A percentile compares a stretch with the other conserved stretches of the same genome.
Evolutionary conservation across 768 basidiomycete species (phyloP).

Genomic region (Mycena capillaripes): DNA sequence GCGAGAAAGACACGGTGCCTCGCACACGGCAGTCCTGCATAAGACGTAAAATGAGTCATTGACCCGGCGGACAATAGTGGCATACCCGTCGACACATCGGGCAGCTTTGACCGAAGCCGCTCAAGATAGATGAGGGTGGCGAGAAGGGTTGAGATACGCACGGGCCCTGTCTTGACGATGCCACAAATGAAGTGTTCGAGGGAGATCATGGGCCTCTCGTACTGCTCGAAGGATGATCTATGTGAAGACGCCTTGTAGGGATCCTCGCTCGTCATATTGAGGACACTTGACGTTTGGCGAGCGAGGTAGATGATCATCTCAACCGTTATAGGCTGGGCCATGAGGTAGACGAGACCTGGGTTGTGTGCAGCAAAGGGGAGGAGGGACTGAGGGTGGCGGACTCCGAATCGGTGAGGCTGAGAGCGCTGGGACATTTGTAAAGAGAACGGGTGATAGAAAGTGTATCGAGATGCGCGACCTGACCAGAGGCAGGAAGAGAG

Average conservation of each 20-base stretch:
- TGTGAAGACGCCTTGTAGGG: constrained; percentile 48
- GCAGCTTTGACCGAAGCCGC: constrained; percentile 84
- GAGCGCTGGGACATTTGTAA: constrained; percentile 37
- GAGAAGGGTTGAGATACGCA: constrained; percentile 91
- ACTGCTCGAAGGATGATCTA: constrained; percentile 14
- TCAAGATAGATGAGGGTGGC: constrained; percentile 94
- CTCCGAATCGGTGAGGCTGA: constrained; percentile 26
- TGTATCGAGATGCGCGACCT: constrained; percentile 37
- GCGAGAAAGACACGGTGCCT: constrained; percentile 97
- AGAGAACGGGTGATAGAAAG: constrained; percentile 41
- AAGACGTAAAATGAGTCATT: background rate
- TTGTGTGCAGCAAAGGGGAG: constrained; percentile 83
- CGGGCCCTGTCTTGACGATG: constrained; percentile 85
- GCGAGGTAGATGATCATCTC: constrained; percentile 93
- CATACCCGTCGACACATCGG: constrained; percentile 87
- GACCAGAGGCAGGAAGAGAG: constrained; percentile 32
- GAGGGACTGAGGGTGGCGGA: constrained; percentile 84
- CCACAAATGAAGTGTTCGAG: constrained; percentile 89
- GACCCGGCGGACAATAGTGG: constrained; percentile 11
- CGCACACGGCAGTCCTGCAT: constrained; percentile 87
- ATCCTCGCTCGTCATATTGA: constrained; percentile 74
- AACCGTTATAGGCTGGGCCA: constrained; percentile 81
- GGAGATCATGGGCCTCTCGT: constrained; percentile 58
- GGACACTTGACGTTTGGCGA: constrained; percentile 80
- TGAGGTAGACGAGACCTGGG: constrained; percentile 83